Evolutionary conservation across 2,329 filamentous ascomycete genomes (phyloP).

Genomic region (Aspergillus sp.): DNA sequence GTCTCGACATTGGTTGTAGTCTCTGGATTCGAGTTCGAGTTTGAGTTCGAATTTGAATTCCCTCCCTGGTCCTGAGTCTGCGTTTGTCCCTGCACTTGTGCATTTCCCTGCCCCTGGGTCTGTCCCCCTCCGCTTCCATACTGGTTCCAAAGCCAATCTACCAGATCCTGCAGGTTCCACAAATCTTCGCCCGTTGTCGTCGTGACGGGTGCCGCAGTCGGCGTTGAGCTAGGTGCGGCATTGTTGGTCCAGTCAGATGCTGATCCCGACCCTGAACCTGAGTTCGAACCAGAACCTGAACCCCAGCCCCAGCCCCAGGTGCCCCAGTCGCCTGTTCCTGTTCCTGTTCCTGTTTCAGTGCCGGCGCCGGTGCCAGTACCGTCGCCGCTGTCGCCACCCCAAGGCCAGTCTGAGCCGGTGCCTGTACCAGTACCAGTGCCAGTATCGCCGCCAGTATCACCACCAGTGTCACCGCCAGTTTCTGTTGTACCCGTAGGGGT

Average conservation of each 20-base stretch:
- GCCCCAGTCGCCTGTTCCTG: background rate
- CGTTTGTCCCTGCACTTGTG: background rate
- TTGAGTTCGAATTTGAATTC: background rate
- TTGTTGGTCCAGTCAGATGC: no score
- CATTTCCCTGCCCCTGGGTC: background rate
- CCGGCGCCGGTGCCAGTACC: background rate
- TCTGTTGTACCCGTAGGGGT: background rate
- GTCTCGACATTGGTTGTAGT: background rate
- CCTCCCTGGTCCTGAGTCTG: background rate
- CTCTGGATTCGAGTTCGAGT: background rate
- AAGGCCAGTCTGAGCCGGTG: no score
- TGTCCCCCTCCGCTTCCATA: background rate
- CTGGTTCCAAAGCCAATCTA: slow-evolving; percentile 4
- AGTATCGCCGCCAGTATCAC: no score
- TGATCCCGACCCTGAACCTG: no score
- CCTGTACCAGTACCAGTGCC: no score
- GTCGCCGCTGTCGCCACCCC: no score
- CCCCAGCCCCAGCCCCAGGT: background rate
- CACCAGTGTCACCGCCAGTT: background rate
- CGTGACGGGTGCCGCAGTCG: background rate
- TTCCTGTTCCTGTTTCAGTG: background rate
- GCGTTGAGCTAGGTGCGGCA: no score
- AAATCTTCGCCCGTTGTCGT: background rate
- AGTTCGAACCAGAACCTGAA: background rate
- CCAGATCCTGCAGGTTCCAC: slow-evolving; percentile 3